These are phyloP conservation scores for Phytophthora lateralis DNA, from an alignment of 352 stramenopile species.

Conservation along the genomic window DNA sequence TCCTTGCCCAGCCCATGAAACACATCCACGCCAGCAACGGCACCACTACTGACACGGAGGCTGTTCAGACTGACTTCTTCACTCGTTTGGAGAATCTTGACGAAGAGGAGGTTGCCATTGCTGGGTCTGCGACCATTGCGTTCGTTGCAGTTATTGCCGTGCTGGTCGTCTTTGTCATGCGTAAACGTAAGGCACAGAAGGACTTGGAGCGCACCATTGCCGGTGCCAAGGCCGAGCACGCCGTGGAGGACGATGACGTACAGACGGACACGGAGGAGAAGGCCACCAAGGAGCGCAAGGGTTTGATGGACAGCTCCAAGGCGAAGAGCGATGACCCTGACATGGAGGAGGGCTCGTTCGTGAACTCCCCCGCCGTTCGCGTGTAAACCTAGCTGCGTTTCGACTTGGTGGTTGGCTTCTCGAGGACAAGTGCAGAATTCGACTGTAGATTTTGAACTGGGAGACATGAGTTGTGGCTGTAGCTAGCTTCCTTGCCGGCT, in stretches of 20 bases:
- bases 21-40: slow-evolving; percentile 83
- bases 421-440: slow-evolving; percentile 35
- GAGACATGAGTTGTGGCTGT: slow-evolving; percentile 33
- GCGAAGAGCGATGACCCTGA: slow-evolving; percentile 63
- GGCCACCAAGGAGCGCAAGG: slow-evolving; percentile 69
- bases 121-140: slow-evolving; percentile 54
- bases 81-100: slow-evolving; percentile 65
- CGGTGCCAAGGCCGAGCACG: slow-evolving; percentile 80
- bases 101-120: slow-evolving; percentile 72
- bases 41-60: slow-evolving; percentile 43
- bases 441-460: slow-evolving; percentile 46
- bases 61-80: slow-evolving; percentile 71
- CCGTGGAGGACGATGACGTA: slow-evolving; percentile 70
- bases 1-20: slow-evolving; percentile 86
- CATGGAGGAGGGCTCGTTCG: slow-evolving; percentile 79
- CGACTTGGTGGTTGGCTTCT: slow-evolving; percentile 36
- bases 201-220: slow-evolving; percentile 83
- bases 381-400: slow-evolving; percentile 51
- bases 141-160: slow-evolving; percentile 73
- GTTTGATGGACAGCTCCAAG: slow-evolving; percentile 73
- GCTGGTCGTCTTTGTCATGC: slow-evolving; percentile 69
- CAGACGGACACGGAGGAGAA: slow-evolving; percentile 53
- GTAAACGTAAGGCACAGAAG: slow-evolving; percentile 82
- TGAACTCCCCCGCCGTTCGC: slow-evolving; percentile 83
- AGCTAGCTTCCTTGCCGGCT: slow-evolving; percentile 37